Evolutionary conservation across 345 rosid species (phyloP), one percentile per base, ranked within the genome.

Genomic region (Fremontodendron californicum): DNA sequence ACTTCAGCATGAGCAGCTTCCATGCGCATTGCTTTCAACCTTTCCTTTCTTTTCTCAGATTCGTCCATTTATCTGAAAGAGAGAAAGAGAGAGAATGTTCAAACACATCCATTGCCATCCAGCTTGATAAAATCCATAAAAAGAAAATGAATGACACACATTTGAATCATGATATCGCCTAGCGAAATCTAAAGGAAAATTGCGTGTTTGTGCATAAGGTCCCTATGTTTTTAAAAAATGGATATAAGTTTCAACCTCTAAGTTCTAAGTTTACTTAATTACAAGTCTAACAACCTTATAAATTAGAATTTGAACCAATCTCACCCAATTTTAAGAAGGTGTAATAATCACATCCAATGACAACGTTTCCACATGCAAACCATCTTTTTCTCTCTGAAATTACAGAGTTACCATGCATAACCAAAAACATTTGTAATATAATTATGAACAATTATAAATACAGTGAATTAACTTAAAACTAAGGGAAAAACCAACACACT

Each of bases 11-110:
- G 80, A 75, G 86, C 86, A 73, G 97, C 98, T 82, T 86, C 89
- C 77, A 85, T 71, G 10, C 98, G 87, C 92, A 92, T 90, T 54
- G 90, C 94, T 83, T 78, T 87, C 82, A 94, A 81, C 73, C 93
- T 86, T 78, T 90, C 83, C 86, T 87, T 90, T 77, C 99, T 87
- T 79, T 84, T 91, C 83, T 87, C 92, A 9, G 96, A 86, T 81
- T 93, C 94, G 79, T 91, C 97, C 98, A 92, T 92, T 73, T 64
- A 46, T 61, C 78, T 72, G 23, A 16, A 13, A 33, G 40, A 21
- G 16, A 33, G 45, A 42, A 18, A 23, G 33, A 12, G 54, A 55
- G 61, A 52, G 43, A 19, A 2, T 5, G 37, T 2, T 31, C 65
- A 60, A 60, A 60, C 8, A 12, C 3, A 10, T 10, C 5, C 1